phyloP scores from a whole-genome alignment of 2,329 filamentous ascomycete species.

The Ophiocordyceps sinensis region DNA sequence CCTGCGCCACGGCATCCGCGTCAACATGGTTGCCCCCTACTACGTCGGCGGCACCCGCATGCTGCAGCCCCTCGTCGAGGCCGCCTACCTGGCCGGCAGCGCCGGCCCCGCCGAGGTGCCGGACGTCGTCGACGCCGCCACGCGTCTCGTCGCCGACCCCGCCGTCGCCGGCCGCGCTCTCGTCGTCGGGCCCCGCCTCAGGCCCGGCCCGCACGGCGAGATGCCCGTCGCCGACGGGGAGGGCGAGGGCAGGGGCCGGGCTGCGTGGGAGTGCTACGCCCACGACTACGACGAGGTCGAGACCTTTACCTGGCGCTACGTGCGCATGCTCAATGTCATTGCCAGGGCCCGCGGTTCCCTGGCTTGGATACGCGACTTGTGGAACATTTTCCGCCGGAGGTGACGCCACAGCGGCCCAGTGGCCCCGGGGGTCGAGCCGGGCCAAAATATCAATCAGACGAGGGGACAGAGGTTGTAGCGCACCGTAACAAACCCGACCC shows the following conservation, averaged over 20 bases:
- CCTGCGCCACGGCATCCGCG: constrained; percentile 27
- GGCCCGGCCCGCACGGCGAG: constrained; percentile 18
- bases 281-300: constrained; percentile 44
- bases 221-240: constrained; percentile 15
- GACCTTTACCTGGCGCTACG: constrained; percentile 36
- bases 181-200: constrained; percentile 40
- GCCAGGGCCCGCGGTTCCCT: constrained; percentile 36
- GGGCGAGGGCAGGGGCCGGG: constrained; percentile 23
- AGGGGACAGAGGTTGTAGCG: too few species aligned
- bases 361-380: constrained; percentile 23
- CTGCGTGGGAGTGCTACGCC: constrained; percentile 46
- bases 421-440: not conserved
- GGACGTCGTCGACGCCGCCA: constrained; percentile 51
- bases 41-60: constrained; percentile 46
- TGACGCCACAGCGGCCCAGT: not conserved
- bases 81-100: constrained; percentile 38
- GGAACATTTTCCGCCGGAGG: not conserved
- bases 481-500: too few species aligned
- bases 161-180: constrained; percentile 40
- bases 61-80: constrained; percentile 30
- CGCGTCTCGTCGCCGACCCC: constrained; percentile 19
- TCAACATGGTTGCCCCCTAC: constrained; percentile 55
- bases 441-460: too few species aligned
- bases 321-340: constrained; percentile 37
- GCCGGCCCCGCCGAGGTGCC: constrained; percentile 32